These are phyloP conservation scores for Solanum verrucosum DNA, from an alignment of 257 asterid genomes.

Conservation along the genomic window DNA sequence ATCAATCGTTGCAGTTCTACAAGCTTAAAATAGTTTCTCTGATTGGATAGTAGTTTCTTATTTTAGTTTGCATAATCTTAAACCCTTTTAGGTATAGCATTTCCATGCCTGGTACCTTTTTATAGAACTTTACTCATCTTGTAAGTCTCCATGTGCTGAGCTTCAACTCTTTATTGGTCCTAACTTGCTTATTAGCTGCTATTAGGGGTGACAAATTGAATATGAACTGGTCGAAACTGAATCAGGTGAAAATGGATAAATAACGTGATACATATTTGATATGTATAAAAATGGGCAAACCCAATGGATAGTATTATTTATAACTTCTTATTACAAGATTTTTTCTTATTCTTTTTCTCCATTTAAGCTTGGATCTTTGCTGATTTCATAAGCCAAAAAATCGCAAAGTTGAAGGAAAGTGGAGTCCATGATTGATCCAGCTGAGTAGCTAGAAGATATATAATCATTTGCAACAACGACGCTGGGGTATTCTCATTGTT, in stretches of 20 bases:
- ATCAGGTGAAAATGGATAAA: background rate
- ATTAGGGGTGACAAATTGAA: background rate
- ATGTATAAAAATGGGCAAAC: background rate
- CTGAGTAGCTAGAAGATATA: constrained; percentile 36
- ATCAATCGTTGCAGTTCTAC: background rate
- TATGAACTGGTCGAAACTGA: background rate
- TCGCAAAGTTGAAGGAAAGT: background rate
- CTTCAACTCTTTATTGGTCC: background rate
- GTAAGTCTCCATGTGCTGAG: background rate
- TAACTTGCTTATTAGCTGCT: background rate
- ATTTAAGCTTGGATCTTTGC: background rate
- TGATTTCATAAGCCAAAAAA: background rate
- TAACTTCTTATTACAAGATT: background rate
- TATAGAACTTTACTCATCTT: background rate
- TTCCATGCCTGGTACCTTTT: background rate
- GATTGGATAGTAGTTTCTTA: background rate
- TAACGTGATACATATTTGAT: background rate
- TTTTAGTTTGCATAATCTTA: background rate
- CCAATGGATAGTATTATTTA: background rate
- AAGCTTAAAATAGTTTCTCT: background rate
- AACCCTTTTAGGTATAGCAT: background rate
- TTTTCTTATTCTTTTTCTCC: background rate
- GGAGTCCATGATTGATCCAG: background rate
- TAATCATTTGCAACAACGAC: constrained; percentile 84
- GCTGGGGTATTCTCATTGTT: constrained; percentile 50